Conservation (phyloP, 768 basidiomycete genomes). For the Podaxis sp. region DNA sequence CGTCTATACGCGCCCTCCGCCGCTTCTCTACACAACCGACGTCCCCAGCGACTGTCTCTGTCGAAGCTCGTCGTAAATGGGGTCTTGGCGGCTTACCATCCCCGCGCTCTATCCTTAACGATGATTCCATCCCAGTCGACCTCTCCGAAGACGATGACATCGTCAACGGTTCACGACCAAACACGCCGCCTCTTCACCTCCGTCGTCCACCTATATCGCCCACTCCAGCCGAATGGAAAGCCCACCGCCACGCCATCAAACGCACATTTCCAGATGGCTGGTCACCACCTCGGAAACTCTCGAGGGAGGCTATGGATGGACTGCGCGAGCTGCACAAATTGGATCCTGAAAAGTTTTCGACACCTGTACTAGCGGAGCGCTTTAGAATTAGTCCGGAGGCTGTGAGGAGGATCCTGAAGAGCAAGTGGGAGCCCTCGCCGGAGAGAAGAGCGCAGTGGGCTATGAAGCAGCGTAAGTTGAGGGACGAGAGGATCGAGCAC, state of each 20-base stretch:
- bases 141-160: slow-evolving; percentile 51
- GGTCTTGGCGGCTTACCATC: slow-evolving; percentile 33
- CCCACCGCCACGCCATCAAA: slow-evolving; percentile 50
- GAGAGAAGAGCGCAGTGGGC: slow-evolving; percentile 50
- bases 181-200: slow-evolving; percentile 34
- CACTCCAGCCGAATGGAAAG: slow-evolving; percentile 47
- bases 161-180: slow-evolving; percentile 40
- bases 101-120: slow-evolving; percentile 47
- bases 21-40: slow-evolving; percentile 18
- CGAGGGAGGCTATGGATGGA: slow-evolving; percentile 82
- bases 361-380: slow-evolving; percentile 66
- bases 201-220: slow-evolving; percentile 36
- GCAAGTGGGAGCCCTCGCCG: slow-evolving; percentile 62
- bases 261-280: slow-evolving; percentile 65
- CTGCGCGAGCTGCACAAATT: slow-evolving; percentile 63
- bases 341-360: slow-evolving; percentile 64
- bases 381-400: slow-evolving; percentile 83
- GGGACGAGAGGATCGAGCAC: slow-evolving; percentile 35
- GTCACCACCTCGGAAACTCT: slow-evolving; percentile 77
- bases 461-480: slow-evolving; percentile 47
- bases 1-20: not conserved
- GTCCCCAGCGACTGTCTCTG: slow-evolving; percentile 10
- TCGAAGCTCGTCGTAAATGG: slow-evolving; percentile 33
- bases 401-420: slow-evolving; percentile 74
- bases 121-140: slow-evolving; percentile 43